Evolutionary conservation across 2,329 filamentous ascomycete genomes (phyloP).

Genomic region (Sporothrix pallida): DNA sequence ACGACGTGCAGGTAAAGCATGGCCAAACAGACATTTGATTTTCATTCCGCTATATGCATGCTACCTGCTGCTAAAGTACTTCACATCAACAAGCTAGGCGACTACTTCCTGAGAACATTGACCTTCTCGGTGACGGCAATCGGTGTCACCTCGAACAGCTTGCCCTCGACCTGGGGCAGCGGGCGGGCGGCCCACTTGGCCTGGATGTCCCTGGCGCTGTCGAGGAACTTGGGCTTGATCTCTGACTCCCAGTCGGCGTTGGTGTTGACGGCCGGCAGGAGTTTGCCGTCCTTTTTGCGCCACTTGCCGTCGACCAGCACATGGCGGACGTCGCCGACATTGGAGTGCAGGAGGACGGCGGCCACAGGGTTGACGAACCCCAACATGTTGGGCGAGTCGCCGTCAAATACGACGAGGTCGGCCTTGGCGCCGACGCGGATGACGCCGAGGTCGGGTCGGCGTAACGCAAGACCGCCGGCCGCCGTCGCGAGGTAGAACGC

Average conservation of each 20-base stretch:
- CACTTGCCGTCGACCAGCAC: not conserved
- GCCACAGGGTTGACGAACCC: slow-evolving; percentile 14
- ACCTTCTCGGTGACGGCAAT: not conserved
- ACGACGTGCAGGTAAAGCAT: too few relatives aligned
- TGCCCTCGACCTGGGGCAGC: not conserved
- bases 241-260: not conserved
- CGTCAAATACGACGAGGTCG: slow-evolving; percentile 4
- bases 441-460: slow-evolving; percentile 1
- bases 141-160: not conserved
- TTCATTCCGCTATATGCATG: too few relatives aligned
- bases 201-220: slow-evolving; percentile 10
- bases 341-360: slow-evolving; percentile 2
- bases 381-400: slow-evolving; percentile 16
- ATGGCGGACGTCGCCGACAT: not conserved
- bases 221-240: slow-evolving; percentile 10
- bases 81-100: not conserved
- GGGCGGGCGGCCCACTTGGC: not conserved
- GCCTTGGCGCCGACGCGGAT: not conserved
- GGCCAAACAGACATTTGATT: too few relatives aligned
- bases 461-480: not conserved
- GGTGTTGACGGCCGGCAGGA: not conserved
- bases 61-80: too few relatives aligned
- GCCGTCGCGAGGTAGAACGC: not conserved
- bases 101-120: not conserved
- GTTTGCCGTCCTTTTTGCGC: not conserved